phyloP scores from a whole-genome alignment of 2,329 filamentous ascomycete genomes.

The Dothideomycetes sp. region DNA sequence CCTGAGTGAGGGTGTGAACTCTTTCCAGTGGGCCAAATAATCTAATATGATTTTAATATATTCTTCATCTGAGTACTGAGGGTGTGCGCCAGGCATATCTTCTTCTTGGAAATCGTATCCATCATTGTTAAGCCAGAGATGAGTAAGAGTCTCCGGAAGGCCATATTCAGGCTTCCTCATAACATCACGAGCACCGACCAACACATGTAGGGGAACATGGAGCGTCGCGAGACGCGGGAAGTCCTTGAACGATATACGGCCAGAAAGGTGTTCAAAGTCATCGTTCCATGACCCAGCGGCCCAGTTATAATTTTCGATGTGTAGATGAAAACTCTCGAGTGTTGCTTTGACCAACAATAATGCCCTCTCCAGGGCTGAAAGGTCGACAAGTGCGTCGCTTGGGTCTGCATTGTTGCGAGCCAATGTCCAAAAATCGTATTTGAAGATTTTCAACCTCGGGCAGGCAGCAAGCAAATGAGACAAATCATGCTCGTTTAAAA shows the following conservation, averaged over 20 bases:
- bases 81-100: background rate
- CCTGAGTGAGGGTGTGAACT: background rate
- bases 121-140: conserved; percentile 2
- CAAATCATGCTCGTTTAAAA: background rate
- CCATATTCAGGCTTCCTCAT: background rate
- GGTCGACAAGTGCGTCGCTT: background rate
- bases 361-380: background rate
- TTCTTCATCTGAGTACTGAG: background rate
- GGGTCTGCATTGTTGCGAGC: background rate
- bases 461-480: background rate
- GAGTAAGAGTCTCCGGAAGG: background rate
- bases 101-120: conserved; percentile 1
- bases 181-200: background rate
- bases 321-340: background rate
- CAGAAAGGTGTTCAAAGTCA: background rate
- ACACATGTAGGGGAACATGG: conserved; percentile 1
- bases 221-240: background rate
- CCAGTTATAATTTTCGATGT: background rate
- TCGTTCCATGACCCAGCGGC: background rate
- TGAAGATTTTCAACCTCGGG: background rate
- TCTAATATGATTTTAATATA: background rate
- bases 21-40: background rate
- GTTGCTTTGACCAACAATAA: background rate
- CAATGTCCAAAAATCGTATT: conserved; percentile 2
- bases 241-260: background rate